Evolutionary conservation across 768 basidiomycete genomes (phyloP), one percentile per base, ranked within the genome.

Genomic region (Suillus brevipes): DNA sequence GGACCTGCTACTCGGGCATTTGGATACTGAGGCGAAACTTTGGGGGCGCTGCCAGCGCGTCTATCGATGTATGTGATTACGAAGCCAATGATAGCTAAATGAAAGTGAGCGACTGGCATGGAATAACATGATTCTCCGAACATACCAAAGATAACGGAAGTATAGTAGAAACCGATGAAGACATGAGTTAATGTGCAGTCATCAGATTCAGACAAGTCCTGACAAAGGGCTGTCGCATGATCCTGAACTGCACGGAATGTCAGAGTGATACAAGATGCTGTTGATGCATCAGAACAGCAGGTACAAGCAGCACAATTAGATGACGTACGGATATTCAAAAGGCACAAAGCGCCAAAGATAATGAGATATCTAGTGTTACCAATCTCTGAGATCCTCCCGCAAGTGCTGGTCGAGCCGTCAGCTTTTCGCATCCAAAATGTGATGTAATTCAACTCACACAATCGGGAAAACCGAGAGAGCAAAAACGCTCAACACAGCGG

Each of bases 1-100:
- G 71, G 74, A 42, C 74, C 75, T 4, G 75, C 69, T 2, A 72
- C 74, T 58, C 74, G 74, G 34, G 74, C 77, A 10, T 69, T 50
- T 23, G 66, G 65, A 43, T 75, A 69, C 37, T 68, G 70, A 4
- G 66, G 66, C 5, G 37, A 68, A 64, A 75, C 74, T 43, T 64
- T 65, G 9, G 71, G 66, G 9, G 58, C 31, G 31, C 31, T 74
- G 3, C 74, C 69, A 0, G 74, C 72, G 38, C 66, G 61, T 66
- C 65, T 77, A 71, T 76, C 76, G 12, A 73, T 63, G 73, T 70
- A 75, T 50, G 75, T 67, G 49, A 70, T 36, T 34, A 69, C n/a
- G 34, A 70, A 61, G 4, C 75, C 74, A n/a, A 69, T 31, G 49
- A 67, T 61, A 1, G 70, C 76, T 75, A 47, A 20, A 23, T 13